phyloP scores from a whole-genome alignment of 169 alveolate genomes.

The Eimeria necatrix region DNA sequence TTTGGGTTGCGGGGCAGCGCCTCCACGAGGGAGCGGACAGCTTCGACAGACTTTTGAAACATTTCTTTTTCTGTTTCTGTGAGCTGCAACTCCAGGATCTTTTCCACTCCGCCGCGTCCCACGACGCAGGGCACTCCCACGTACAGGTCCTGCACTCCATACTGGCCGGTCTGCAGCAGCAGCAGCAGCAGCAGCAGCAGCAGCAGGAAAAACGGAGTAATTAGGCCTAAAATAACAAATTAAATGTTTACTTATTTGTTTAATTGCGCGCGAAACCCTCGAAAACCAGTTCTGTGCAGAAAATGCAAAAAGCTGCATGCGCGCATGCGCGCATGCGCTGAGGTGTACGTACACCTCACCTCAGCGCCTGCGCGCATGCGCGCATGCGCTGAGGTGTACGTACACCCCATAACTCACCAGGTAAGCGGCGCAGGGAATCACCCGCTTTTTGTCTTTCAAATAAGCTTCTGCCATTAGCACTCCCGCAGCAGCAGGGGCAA shows the following conservation, averaged over 20 bases:
- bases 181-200: background rate
- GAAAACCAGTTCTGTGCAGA: background rate
- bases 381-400: background rate
- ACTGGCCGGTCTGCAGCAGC: constrained; percentile 82
- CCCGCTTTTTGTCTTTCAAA: constrained; percentile 85
- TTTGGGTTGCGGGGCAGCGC: constrained; percentile 59
- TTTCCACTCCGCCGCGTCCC: constrained; percentile 88
- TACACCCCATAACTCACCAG: constrained; percentile 60
- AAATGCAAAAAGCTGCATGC: background rate
- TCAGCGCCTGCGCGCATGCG: background rate
- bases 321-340: background rate
- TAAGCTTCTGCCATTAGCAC: constrained; percentile 88
- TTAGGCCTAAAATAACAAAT: background rate
- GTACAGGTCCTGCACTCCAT: constrained; percentile 87
- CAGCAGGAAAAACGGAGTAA: background rate
- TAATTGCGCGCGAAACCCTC: background rate
- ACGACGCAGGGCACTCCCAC: constrained; percentile 91
- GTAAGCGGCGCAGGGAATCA: constrained; percentile 89
- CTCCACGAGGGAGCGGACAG: constrained; percentile 53
- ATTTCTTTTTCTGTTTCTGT: constrained; percentile 72
- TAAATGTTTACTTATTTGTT: background rate
- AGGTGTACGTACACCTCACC: background rate
- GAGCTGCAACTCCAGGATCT: constrained; percentile 85
- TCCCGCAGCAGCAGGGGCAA: constrained; percentile 89
- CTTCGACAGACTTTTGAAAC: constrained; percentile 77